Base-by-base conservation (phyloP, 1,139 yeast species). In the Hyphopichia buzzinii region DNA sequence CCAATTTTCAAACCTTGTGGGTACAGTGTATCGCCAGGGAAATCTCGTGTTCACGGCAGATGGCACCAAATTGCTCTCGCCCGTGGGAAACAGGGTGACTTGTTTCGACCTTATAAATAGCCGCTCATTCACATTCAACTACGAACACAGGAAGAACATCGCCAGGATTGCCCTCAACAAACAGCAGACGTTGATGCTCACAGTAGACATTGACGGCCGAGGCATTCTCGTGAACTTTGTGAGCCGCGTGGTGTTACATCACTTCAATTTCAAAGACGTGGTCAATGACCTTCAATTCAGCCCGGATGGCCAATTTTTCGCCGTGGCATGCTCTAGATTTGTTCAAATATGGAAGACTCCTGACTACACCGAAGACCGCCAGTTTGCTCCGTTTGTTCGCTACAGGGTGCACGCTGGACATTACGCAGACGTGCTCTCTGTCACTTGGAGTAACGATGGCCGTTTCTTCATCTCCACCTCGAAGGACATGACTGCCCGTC, bases 271-370 rank as follows among this genome's bases (percentile, higher is more conserved):
- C 66, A 87, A 84, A 54, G 95, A 84, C 23, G 66, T 62, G 34
- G 95, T 92, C 12, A 59, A 67, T 30, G 94, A 84, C 47, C 62
- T 92, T 30, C 77, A 82, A 52, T 92, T 92, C 59, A 81, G 96
- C 39, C 95, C 96, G 2, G 89, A 88, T 62, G 97, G 98, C 2
- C 73, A 71, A 33, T 78, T 80, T 52, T 89, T 94, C 63, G 97
- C 97, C 10, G 76, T 89, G 29, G 95, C 95, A 2, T 71, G 81
- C 27, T 90, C 87, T 4, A 68, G 95, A 49, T 84, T 85, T 41
- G 66, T 92, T 17, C 97, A 94, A 57, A 85, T 92, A 10, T 92
- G 99, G 99, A 82, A 79, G 51, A 88, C 97, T 1, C 97, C 97
- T 0, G 81, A 79, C 35, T 70, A 72, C 26, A 65, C 79, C 2